phyloP scores from a whole-genome alignment of 371 early-diverging fungal genomes.

The Circinella minor region DNA sequence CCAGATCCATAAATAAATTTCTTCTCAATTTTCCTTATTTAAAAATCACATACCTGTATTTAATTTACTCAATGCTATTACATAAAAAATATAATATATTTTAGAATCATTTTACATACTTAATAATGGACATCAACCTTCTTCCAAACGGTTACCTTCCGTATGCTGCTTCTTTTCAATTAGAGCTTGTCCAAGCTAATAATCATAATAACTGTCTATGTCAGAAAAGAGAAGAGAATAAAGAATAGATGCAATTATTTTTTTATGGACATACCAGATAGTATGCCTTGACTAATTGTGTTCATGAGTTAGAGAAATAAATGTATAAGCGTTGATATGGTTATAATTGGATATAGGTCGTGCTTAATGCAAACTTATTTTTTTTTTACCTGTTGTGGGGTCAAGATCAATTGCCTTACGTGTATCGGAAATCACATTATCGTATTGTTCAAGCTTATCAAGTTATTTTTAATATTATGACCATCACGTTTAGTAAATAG shows the following conservation, averaged over 20 bases:
- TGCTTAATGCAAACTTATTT: too few relatives aligned
- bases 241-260: neutral
- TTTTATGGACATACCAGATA: conserved; percentile 52
- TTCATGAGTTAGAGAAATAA: neutral
- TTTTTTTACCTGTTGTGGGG: conserved; percentile 49
- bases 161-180: conserved; percentile 52
- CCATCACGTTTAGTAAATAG: too few relatives aligned
- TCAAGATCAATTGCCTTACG: conserved; percentile 77
- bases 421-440: conserved; percentile 68
- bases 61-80: conserved; percentile 55
- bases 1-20: neutral
- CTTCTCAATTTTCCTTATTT: neutral
- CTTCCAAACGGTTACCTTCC: conserved; percentile 33
- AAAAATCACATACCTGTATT: conserved; percentile 48
- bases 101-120: neutral
- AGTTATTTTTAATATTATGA: neutral
- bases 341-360: too few relatives aligned
- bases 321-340: too few relatives aligned
- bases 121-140: neutral
- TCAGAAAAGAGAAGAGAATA: neutral
- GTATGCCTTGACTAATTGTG: conserved; percentile 66
- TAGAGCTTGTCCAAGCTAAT: conserved; percentile 64
- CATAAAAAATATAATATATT: neutral
- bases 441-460: conserved; percentile 56
- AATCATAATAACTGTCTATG: neutral